Base-by-base conservation (phyloP, 352 stramenopile genomes). In the Phytophthora pluvialis region DNA sequence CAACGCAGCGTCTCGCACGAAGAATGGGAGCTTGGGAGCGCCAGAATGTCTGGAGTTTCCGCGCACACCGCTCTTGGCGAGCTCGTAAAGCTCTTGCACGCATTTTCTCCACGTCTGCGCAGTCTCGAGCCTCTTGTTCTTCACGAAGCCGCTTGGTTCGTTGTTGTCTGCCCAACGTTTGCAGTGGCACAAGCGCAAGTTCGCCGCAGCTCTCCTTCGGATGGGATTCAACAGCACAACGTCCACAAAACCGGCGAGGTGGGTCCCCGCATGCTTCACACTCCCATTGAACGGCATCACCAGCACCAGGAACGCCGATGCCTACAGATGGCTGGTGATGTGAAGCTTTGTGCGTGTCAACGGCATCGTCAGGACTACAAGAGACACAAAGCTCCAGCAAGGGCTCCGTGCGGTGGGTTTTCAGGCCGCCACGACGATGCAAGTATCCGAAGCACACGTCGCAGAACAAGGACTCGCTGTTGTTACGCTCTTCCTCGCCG, bases 381-480 rank as follows among this genome's bases (percentile, higher is more conserved):
- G 66, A 71, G 0, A 11, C 48, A 31, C 82, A 91, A 26, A 83
- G 61, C 43, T 91, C 80, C 4, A 89, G 44, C 40, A 91, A 36
- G 11, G 65, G 44, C 8, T 66, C 50, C 0, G 70, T 78, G 9
- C 70, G 73, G 48, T 92, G 83, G 0, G 55, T 44, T 54, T 81
- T 72, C 8, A 90, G 47, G 2, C 58, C 66, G 12, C 83, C 83
- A 7, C 73, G 77, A 9, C 53, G 75, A 47, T 92, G 83, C 15
- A 72, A 48, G 45, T 82, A 92, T 0, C 60, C 73, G 60, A 88
- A 92, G 44, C 81, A 92, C 10, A 86, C 77, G 32, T 90, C 83
- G 53, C 83, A 92, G 52, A 82, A 90, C 8, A 86, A 63, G 8
- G 56, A 47, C 13, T 88, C 73, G 26, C 45, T 72, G 33, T 54